Evolutionary conservation across 148 eudicot genomes (phyloP), one percentile per base, ranked within the genome.

Genomic region (Silene conica): DNA sequence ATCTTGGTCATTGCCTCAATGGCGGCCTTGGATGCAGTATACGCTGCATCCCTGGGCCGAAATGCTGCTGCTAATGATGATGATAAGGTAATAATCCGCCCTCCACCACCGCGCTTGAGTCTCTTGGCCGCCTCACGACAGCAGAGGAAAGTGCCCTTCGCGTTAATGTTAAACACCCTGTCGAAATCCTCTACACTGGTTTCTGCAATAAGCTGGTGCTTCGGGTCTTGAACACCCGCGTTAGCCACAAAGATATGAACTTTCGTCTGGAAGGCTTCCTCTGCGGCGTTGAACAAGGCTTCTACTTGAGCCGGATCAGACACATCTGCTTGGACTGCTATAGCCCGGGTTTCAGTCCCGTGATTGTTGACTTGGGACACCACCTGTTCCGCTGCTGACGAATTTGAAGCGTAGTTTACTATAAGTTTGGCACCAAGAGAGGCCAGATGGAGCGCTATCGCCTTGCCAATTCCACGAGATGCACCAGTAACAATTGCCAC

Each of bases 1-100:
- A 81, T 82, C 77, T 79, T 84, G 5, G 80, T 79, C 79, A 84
- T 65, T 0, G 87, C 79, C 79, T 81, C 85, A 43, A 84, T 82
- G 2, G 87, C 87, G 2, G 85, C 87, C 77, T 84, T 84, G 22
- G 87, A 81, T 0, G 87, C 82, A 31, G 84, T 79, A 77, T 84
- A 84, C 1, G 75, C 82, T 41, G 80, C 87, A 34, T 76, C 74
- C 65, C 87, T 80, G 0, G 87, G 84, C 8, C 22, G 52, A 31
- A 70, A 79, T 1, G 70, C 71, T 19, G 59, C 87, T 71, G 75
- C 80, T 22, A 84, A 57, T 0, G 86, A 78, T 65, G 86, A 62
- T 1, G 86, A 75, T 13, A 81, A 41, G 6, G 79, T 79, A 15
- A 84, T 77, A 9, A 84, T 84, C 61, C 85, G 77, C 5, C 87